Evolutionary conservation across 2,329 filamentous ascomycete genomes (phyloP), one percentile per base, ranked within the genome.

Genomic region (Colletotrichum noveboracense): DNA sequence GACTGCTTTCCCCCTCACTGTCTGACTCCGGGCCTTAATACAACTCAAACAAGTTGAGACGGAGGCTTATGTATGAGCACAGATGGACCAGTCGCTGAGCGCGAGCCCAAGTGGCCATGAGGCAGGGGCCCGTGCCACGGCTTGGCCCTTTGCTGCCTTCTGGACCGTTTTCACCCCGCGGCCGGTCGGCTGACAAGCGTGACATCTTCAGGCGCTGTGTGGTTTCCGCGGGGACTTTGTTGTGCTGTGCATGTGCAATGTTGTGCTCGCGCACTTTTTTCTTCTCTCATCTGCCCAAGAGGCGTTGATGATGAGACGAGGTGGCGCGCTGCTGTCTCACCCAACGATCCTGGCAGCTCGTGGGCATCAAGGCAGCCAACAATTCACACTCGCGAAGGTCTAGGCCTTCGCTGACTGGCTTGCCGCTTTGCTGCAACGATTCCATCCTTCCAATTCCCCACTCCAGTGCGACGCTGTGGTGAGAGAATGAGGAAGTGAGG

Each of bases 41-140:
- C 55, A 73, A 73, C 73, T 75, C 73, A 75, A 75, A 75, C 73
- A 75, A 65, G 73, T 75, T 75, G 73, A 75, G 73, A 75, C 64
- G 73, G 18, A 65, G 73, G 70, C 73, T 73, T 75, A 73, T 75
- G 73, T 65, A 60, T 9, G 70, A 58, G 73, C 73, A 75, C 73
- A 60, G 73, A 68, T 69, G 28, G 61, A 28, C 58, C 73, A 71
- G 61, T 55, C 52, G 56, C 14, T 24, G 61, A 52, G 62, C 64
- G 62, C 32, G 18, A 64, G 60, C 34, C 64, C 48, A 30, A 43
- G 70, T 64, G 70, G 56, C 70, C 73, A 68, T 75, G 64, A 73
- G 56, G 73, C 70, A 60, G 70, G 64, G 73, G 70, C 70, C 73
- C 73, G 70, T 73, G 73, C 28, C 43, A n/a, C 16, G 48, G 14